These are phyloP conservation scores for Brassica cretica DNA, from an alignment of 345 rosid genomes.

Conservation along the genomic window DNA sequence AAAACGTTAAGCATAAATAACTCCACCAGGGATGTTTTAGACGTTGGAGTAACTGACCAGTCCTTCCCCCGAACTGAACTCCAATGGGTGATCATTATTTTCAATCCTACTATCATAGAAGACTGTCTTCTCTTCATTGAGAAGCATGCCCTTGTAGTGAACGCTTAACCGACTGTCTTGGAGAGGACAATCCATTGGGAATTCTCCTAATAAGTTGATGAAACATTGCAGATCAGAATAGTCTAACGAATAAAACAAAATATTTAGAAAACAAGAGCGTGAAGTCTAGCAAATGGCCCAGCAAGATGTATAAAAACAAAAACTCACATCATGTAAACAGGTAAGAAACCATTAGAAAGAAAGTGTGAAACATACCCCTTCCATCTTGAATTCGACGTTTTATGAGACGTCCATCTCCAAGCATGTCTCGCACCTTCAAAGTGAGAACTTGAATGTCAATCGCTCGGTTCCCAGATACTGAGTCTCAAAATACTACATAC, in stretches of 20 bases:
- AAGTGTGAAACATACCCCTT: conserved; percentile 53
- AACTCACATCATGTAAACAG: not conserved
- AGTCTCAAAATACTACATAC: not conserved
- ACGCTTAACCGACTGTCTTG: conserved; percentile 77
- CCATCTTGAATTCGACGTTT: conserved; percentile 91
- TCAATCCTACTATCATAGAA: conserved; percentile 77
- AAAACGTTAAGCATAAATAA: not conserved
- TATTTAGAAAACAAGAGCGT: conserved; percentile 7
- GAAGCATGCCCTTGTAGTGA: conserved; percentile 92
- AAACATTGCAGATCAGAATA: conserved; percentile 28
- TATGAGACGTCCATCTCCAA: conserved; percentile 95
- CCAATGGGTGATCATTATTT: conserved; percentile 79
- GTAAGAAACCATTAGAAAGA: not conserved
- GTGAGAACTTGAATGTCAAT: conserved; percentile 34
- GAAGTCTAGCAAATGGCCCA: conserved; percentile 13
- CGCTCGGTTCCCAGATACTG: not conserved
- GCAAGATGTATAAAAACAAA: not conserved
- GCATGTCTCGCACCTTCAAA: conserved; percentile 90
- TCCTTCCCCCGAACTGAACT: conserved; percentile 97
- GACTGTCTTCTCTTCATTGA: conserved; percentile 67
- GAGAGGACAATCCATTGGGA: conserved; percentile 99
- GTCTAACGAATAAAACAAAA: not conserved
- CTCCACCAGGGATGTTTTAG: not conserved
- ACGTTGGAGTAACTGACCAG: conserved; percentile 52
- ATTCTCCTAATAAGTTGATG: conserved; percentile 62